Evolutionary conservation across 139 green algal species (phyloP).

Genomic region (Volvox africanus): DNA sequence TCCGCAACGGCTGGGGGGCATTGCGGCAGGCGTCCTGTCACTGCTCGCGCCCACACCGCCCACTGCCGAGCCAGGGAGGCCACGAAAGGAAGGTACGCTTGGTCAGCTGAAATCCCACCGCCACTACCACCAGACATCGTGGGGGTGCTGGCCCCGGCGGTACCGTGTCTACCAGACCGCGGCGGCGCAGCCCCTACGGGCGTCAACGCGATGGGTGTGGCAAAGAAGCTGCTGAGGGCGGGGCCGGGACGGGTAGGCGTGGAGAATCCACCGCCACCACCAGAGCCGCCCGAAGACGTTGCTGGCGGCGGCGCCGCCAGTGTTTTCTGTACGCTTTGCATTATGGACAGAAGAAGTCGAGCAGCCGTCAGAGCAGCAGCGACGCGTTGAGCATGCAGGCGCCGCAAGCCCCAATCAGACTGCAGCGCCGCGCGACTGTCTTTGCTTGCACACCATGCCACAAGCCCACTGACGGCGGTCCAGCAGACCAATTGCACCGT

Average conservation of each 20-base stretch:
- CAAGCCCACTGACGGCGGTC: not conserved
- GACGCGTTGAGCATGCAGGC: conserved; percentile 19
- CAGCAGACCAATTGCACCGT: not conserved
- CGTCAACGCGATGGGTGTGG: not conserved
- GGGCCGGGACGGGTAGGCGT: not conserved
- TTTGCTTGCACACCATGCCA: not conserved
- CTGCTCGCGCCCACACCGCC: not conserved
- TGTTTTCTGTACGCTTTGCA: not conserved
- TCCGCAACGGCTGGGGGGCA: conserved; percentile 3
- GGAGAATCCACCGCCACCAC: not conserved
- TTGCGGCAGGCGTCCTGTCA: conserved; percentile 24
- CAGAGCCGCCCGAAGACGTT: not conserved
- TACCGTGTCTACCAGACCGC: not conserved
- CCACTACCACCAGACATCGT: not conserved
- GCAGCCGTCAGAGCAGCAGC: conserved; percentile 23
- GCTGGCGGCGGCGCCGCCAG: not conserved
- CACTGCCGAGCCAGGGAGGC: conserved; percentile 8
- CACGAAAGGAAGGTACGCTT: conserved; percentile 1
- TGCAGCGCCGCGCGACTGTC: conserved; percentile 11
- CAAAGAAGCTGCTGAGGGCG: not conserved
- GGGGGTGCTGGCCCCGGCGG: not conserved
- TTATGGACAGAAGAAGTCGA: conserved; percentile 28
- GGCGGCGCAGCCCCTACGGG: not conserved
- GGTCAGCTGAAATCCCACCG: not conserved
- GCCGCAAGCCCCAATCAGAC: conserved; percentile 27